Percentiles rank a stretch among this genome's conserved stretches.
Conservation (phyloP, 768 basidiomycete species). For the Sarcodon aspratus region DNA sequence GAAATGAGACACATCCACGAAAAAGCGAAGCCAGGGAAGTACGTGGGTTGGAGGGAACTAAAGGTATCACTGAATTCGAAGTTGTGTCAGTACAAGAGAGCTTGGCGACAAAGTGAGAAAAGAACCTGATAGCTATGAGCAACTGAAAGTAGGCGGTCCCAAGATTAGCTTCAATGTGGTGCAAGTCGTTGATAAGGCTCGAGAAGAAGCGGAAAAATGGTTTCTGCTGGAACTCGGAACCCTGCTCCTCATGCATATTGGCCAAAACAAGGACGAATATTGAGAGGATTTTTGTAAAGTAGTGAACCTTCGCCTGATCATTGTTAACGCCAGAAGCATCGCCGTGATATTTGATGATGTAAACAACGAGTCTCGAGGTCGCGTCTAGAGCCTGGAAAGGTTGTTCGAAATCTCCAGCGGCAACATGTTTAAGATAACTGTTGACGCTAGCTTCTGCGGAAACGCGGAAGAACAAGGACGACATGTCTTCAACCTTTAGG, state of each 20-base stretch:
- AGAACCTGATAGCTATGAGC: constrained; percentile 78
- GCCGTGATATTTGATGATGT: constrained; percentile 99
- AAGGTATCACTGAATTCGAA: constrained; percentile 65
- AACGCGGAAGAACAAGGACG: constrained; percentile 97
- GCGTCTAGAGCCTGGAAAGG: constrained; percentile 94
- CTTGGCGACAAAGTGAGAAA: background rate
- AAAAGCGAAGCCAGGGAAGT: constrained; percentile 97
- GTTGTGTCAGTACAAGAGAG: background rate
- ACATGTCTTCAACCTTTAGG: constrained; percentile 89
- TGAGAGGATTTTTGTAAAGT: constrained; percentile 92
- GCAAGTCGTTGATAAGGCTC: constrained; percentile 85
- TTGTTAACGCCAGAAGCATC: constrained; percentile 89
- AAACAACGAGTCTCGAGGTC: constrained; percentile 87
- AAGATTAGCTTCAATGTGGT: constrained; percentile 73
- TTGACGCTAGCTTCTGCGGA: constrained; percentile 92
- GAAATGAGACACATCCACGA: constrained; percentile 97
- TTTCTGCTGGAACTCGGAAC: constrained; percentile 85
- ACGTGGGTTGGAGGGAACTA: constrained; percentile 90
- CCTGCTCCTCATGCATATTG: constrained; percentile 91
- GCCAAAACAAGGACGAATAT: constrained; percentile 95
- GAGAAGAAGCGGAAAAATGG: constrained; percentile 99
- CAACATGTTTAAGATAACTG: constrained; percentile 69
- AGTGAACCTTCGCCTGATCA: constrained; percentile 92
- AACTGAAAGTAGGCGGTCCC: constrained; percentile 86
- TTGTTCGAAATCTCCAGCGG: constrained; percentile 59